phyloP scores from a whole-genome alignment of 768 basidiomycete genomes.

The Auriscalpium orientale region DNA sequence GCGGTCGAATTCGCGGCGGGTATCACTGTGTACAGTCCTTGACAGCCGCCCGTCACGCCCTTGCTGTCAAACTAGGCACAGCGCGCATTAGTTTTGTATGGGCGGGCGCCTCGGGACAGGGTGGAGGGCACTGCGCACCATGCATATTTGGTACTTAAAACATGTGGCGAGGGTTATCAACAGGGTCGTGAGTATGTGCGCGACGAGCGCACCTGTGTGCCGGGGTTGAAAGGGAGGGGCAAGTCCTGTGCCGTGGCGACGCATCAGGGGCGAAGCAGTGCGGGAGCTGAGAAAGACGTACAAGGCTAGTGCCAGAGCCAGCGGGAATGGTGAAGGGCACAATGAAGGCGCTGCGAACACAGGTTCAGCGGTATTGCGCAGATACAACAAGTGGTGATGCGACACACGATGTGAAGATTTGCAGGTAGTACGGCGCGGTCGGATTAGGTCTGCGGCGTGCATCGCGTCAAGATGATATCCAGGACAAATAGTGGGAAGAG shows the following conservation, averaged over 20 bases:
- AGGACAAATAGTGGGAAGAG: too few relatives aligned
- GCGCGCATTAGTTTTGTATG: not conserved
- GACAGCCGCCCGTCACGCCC: conserved; percentile 55
- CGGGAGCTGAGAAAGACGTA: conserved; percentile 23
- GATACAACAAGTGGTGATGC: not conserved
- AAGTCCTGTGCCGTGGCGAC: conserved; percentile 36
- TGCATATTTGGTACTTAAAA: conserved; percentile 56
- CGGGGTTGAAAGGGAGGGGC: conserved; percentile 51
- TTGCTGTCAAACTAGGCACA: conserved; percentile 43
- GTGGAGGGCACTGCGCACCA: conserved; percentile 31
- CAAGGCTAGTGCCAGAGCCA: conserved; percentile 39
- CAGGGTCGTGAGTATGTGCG: not conserved
- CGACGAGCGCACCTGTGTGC: conserved; percentile 36
- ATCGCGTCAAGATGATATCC: not conserved
- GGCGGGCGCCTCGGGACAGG: not conserved
- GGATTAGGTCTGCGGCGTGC: conserved; percentile 40
- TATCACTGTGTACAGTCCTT: conserved; percentile 50
- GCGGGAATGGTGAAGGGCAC: conserved; percentile 46
- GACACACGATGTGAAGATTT: conserved; percentile 54
- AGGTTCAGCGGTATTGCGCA: not conserved
- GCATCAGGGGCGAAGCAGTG: not conserved
- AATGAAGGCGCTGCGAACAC: conserved; percentile 32
- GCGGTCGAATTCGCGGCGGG: conserved; percentile 24
- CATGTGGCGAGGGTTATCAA: not conserved
- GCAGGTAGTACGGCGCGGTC: conserved; percentile 48